These are phyloP conservation scores for Zymoseptoria ardabiliae DNA, from an alignment of 2,329 filamentous ascomycete genomes.

Conservation along the genomic window DNA sequence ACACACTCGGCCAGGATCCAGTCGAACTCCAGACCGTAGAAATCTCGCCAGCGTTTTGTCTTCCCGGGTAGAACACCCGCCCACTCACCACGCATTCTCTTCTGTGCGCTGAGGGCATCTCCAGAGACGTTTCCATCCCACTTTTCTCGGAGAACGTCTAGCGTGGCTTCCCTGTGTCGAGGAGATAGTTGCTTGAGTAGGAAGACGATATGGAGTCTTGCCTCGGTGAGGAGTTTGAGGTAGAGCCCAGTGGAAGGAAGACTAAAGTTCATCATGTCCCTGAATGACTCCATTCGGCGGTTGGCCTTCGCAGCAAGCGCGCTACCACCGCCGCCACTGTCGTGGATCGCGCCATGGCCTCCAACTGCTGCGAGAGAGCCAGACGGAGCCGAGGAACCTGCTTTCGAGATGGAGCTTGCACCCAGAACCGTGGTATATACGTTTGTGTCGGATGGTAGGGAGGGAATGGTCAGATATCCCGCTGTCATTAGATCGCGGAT, in stretches of 20 bases:
- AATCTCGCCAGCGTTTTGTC: constrained; percentile 63
- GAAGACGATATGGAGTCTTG: constrained; percentile 54
- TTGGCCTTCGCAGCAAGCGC: constrained; percentile 25
- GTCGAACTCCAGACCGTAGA: constrained; percentile 61
- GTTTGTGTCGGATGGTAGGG: constrained; percentile 37
- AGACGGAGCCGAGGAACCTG: constrained; percentile 56
- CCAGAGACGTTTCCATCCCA: constrained; percentile 62
- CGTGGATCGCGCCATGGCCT: constrained; percentile 57
- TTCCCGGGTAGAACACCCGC: constrained; percentile 51
- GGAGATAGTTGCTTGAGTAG: constrained; percentile 50
- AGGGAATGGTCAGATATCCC: constrained; percentile 57
- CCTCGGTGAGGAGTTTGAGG: constrained; percentile 56
- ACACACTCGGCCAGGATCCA: constrained; percentile 66
- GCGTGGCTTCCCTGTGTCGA: constrained; percentile 55
- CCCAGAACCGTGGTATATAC: constrained; percentile 36
- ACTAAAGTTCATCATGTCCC: constrained; percentile 46
- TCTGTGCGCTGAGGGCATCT: constrained; percentile 41
- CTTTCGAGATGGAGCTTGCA: constrained; percentile 49
- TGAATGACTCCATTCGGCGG: constrained; percentile 3
- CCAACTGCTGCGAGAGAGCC: constrained; percentile 64
- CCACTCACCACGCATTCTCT: constrained; percentile 50
- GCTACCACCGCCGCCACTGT: constrained; percentile 50
- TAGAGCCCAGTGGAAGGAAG: constrained; percentile 61
- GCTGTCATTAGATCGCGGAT: constrained; percentile 53
- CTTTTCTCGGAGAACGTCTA: constrained; percentile 55